Evolutionary conservation across 805 yeast species (phyloP).

Genomic region (Jamesozyma piceae): DNA sequence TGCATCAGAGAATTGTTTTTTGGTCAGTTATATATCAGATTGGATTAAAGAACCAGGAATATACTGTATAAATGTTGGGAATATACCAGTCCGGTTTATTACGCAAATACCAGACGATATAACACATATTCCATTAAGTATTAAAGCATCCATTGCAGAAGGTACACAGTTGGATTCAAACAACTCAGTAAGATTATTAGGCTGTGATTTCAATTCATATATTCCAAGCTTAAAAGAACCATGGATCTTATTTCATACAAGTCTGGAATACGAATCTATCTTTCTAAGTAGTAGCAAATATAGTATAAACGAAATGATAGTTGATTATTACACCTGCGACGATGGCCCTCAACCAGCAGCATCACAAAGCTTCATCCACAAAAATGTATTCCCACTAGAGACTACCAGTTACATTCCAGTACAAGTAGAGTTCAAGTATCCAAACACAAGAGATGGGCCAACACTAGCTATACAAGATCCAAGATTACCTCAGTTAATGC

Average conservation of each 20-base stretch:
- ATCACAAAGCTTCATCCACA: background rate
- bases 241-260: slow-evolving; percentile 15
- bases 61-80: slow-evolving; percentile 17
- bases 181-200: slow-evolving; percentile 21
- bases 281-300: background rate
- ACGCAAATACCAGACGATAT: slow-evolving; percentile 1
- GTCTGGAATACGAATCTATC: background rate
- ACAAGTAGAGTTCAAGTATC: background rate
- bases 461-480: background rate
- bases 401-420: background rate
- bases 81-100: slow-evolving; percentile 5
- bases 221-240: slow-evolving; percentile 1
- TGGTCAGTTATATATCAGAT: slow-evolving; percentile 11
- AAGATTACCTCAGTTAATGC: background rate
- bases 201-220: slow-evolving; percentile 14
- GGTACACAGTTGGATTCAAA: slow-evolving; percentile 2
- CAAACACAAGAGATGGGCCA: background rate
- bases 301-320: background rate
- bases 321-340: background rate
- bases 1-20: slow-evolving; percentile 7
- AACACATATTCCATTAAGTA: slow-evolving; percentile 19
- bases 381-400: background rate
- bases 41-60: slow-evolving; percentile 16
- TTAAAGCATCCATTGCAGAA: slow-evolving; percentile 12
- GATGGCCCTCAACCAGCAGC: background rate